Base-by-base conservation (phyloP, 148 eudicot genomes). In the Chenopodium suecicum region DNA sequence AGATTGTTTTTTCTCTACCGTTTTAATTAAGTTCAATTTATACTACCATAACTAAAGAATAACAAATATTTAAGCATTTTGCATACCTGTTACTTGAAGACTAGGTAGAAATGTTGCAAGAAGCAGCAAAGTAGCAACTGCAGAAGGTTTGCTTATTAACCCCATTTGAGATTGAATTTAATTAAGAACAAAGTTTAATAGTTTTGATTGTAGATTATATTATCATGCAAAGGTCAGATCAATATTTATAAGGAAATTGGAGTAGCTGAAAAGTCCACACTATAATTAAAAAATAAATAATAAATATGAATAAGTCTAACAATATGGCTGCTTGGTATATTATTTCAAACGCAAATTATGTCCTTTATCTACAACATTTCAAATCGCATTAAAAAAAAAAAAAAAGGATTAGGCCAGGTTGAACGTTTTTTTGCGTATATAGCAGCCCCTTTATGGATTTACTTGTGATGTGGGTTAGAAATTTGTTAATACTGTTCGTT, bases 31-130 rank as follows among this genome's bases (percentile, higher is more conserved):
- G 44, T 37, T 37, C 16, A 50, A 50, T 11, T 50, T 50, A 3
- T 50, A 50, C 56, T 50, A 50, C 3, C 2, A 50, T 1, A 50
- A 9, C 11, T 50, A 48, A 48, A 48, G 14, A 48, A 48, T 2
- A 48, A 1, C 52, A 9, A 48, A 48, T 48, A 48, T 11, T 48
- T 1, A 1, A 9, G 54, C 16, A 2, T 48, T 48, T 48, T 48
- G 54, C 67, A 34, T 76, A 76, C 47, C 78, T 76, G 78, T 32
- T 48, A 73, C 20, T 47, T 73, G 76, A 73, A 73, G 16, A n/a
- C 76, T 73, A 23, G 75, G 76, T 73, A 76, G 13, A 9, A 31
- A 7, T 34, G 60, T 2, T 34, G 47, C 78, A 76, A 76, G 27
- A 56, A 76, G 27, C 8, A 58, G 29, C 67, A 58, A 58, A 27